Evolutionary conservation across 805 yeast genomes (phyloP).

Genomic region (Metschnikowia picachoensis): DNA sequence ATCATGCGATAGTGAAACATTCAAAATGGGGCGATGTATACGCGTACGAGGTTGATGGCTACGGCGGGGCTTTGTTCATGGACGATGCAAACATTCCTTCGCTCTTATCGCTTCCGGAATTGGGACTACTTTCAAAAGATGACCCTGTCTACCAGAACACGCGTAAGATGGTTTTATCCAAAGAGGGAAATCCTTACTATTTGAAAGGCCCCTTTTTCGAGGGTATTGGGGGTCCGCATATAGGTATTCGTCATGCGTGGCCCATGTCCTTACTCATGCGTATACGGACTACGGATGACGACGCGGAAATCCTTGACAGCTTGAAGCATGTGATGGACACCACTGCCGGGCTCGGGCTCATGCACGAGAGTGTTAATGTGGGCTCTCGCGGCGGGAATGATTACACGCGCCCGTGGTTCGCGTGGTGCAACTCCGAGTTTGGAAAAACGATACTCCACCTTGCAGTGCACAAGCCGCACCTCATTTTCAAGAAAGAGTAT

Average conservation of each 20-base stretch:
- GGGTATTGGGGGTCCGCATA: slow-evolving; percentile 91
- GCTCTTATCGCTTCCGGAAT: slow-evolving; percentile 70
- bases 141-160: slow-evolving; percentile 74
- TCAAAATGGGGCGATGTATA: slow-evolving; percentile 69
- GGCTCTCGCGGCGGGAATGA: slow-evolving; percentile 41
- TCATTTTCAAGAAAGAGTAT: slow-evolving; percentile 52
- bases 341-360: slow-evolving; percentile 73
- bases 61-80: slow-evolving; percentile 69
- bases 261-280: slow-evolving; percentile 80
- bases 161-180: slow-evolving; percentile 66
- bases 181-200: slow-evolving; percentile 74
- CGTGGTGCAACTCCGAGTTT: slow-evolving; percentile 92
- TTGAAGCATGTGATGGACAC: slow-evolving; percentile 51
- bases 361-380: slow-evolving; percentile 81
- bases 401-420: slow-evolving; percentile 88
- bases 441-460: slow-evolving; percentile 80
- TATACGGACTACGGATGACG: slow-evolving; percentile 71
- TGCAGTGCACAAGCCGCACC: slow-evolving; percentile 67
- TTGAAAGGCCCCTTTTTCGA: slow-evolving; percentile 57
- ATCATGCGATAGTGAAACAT: slow-evolving; percentile 65
- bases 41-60: slow-evolving; percentile 90
- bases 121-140: slow-evolving; percentile 53
- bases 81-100: slow-evolving; percentile 93
- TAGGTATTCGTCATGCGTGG: slow-evolving; percentile 81
- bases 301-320: slow-evolving; percentile 55